Percentiles rank a stretch among this genome's conserved stretches.
These are phyloP conservation scores for Microsporum audouinii DNA, from an alignment of 2,329 filamentous ascomycete species.

Conservation along the genomic window DNA sequence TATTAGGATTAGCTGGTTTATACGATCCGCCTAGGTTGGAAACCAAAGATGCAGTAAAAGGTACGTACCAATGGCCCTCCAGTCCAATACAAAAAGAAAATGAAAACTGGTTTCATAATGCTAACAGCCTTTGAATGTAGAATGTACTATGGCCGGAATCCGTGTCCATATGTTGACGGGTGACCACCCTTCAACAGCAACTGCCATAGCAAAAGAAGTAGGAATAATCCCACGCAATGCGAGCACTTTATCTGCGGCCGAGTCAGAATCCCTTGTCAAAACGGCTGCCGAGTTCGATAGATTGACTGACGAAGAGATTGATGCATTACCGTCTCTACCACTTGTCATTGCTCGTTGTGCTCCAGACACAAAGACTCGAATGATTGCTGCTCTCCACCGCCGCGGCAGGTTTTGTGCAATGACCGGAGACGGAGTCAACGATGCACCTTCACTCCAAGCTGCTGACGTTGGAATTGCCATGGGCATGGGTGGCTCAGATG, in stretches of 20 bases:
- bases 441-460: constrained; percentile 66
- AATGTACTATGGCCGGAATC: constrained; percentile 45
- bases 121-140: constrained; percentile 13
- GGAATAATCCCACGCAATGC: constrained; percentile 43
- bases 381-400: constrained; percentile 78
- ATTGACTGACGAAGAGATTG: constrained; percentile 43
- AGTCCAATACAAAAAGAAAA: neutral
- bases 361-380: constrained; percentile 75
- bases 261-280: constrained; percentile 42
- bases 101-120: neutral
- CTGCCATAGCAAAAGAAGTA: constrained; percentile 47
- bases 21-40: constrained; percentile 52
- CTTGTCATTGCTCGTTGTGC: constrained; percentile 75
- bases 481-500: constrained; percentile 72
- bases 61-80: constrained; percentile 9
- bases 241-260: constrained; percentile 34
- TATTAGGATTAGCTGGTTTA: constrained; percentile 49
- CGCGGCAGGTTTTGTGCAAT: constrained; percentile 68
- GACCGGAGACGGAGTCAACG: constrained; percentile 83
- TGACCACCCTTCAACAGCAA: constrained; percentile 47
- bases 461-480: constrained; percentile 83
- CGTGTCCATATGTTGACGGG: constrained; percentile 48
- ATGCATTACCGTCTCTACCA: constrained; percentile 61
- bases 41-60: constrained; percentile 44
- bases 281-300: constrained; percentile 46